phyloP scores from a whole-genome alignment of 148 eudicot genomes.

The Camellia sinensis region DNA sequence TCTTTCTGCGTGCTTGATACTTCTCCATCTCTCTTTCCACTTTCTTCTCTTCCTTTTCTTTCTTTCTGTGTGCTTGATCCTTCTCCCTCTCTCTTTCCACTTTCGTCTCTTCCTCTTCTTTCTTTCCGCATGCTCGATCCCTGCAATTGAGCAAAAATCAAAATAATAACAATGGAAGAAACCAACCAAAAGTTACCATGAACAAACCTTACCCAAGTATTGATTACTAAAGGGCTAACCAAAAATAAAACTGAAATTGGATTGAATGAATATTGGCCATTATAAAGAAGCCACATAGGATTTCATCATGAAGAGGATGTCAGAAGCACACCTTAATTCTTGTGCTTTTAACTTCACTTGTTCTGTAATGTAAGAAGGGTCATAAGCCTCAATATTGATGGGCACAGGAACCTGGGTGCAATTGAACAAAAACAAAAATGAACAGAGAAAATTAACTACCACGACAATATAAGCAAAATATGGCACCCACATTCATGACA shows the following conservation, averaged over 20 bases:
- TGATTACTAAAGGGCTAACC: background rate
- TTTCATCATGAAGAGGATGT: background rate
- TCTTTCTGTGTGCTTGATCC: slow-evolving; percentile 38
- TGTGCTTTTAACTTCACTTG: slow-evolving; percentile 59
- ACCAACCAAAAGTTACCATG: slow-evolving; percentile 1
- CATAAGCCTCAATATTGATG: slow-evolving; percentile 46
- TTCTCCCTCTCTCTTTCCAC: slow-evolving; percentile 57
- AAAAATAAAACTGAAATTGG: background rate
- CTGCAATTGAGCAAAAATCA: slow-evolving; percentile 27
- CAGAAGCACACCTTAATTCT: slow-evolving; percentile 51
- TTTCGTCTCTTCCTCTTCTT: slow-evolving; percentile 53
- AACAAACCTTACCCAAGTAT: background rate
- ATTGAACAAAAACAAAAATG: background rate
- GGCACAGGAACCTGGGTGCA: slow-evolving; percentile 51
- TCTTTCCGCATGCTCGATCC: slow-evolving; percentile 35
- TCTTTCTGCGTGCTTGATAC: slow-evolving; percentile 29
- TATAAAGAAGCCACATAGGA: background rate
- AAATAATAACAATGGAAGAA: slow-evolving; percentile 6
- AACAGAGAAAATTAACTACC: slow-evolving; percentile 10
- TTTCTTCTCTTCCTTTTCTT: slow-evolving; percentile 53
- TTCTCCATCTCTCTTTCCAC: slow-evolving; percentile 56
- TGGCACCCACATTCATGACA: background rate
- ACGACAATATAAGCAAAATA: background rate
- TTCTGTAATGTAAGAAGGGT: slow-evolving; percentile 42
- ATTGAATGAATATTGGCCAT: background rate